Base-by-base conservation (phyloP, 768 basidiomycete genomes). In the Trametes villosa region DNA sequence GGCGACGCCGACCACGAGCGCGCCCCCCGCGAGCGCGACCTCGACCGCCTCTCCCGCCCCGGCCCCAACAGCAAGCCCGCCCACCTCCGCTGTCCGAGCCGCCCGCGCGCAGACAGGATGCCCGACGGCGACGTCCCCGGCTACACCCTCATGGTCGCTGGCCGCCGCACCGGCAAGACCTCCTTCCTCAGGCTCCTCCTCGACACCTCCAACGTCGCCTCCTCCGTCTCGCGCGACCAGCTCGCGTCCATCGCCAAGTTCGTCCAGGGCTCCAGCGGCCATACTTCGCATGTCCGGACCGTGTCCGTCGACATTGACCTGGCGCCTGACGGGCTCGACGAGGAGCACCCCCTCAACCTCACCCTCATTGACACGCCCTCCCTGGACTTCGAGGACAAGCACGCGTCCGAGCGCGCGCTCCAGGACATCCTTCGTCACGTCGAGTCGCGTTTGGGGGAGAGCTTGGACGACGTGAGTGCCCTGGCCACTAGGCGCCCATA, bases 181-280 rank as follows among this genome's bases (percentile, higher is more conserved):
- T 88, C 90, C 62, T 90, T 94, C 70, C 87, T 93, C 70, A 86
- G 91, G 58, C 88, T 93, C 69, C 81, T 94, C 65, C 84, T 93
- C 74, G 91, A 92, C 79, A 91, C 92, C 65, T 83, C 83, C 78
- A 78, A 83, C 71, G 79, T 93, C 69, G 83, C 89, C 15, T 76
- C 81, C 40, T 71, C 78, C 22, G 83, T 85, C 54, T 79, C 83
- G 48, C 86, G 85, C 70, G 90, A 91, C 70, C 91, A 94, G 79
- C 85, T 91, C 65, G 83, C 84, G 53, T 86, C 86, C 70, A 86
- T 91, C 71, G 91, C 91, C 65, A 89, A 87, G 76, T 92, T 93
- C 75, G 87, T 91, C 18, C 89, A 91, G 70, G 87, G 86, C 53
- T 88, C 76, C 77, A 84, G 79, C 65, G 82, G 84, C 36, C 88